Percentiles rank a stretch among this genome's conserved stretches.
Evolutionary conservation across 2,329 filamentous ascomycete species (phyloP).

Genomic region (Onygenales sp.): DNA sequence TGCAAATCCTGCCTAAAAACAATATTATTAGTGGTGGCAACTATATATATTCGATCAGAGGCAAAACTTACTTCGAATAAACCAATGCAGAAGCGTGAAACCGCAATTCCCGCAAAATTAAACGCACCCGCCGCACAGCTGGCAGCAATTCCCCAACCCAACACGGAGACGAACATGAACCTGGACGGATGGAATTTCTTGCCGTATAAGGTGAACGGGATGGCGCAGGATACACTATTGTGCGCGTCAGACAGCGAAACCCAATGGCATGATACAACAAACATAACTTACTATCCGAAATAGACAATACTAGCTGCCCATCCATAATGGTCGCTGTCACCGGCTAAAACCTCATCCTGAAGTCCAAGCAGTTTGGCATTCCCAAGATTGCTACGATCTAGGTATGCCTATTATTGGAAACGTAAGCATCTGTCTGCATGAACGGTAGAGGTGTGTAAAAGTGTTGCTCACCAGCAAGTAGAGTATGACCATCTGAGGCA

Average conservation of each 20-base stretch:
- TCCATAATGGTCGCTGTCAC: conserved; percentile 7
- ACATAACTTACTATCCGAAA: conserved; percentile 10
- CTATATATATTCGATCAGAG: neutral
- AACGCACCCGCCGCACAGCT: conserved; percentile 43
- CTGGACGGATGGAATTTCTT: conserved; percentile 10
- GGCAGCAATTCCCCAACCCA: conserved; percentile 47
- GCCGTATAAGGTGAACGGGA: conserved; percentile 10
- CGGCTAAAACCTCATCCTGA: conserved; percentile 6
- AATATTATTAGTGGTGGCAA: conserved; percentile 13
- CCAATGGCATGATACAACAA: neutral
- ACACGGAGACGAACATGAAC: conserved; percentile 10
- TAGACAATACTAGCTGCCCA: conserved; percentile 13
- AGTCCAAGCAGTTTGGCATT: conserved; percentile 11
- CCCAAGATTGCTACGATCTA: conserved; percentile 11
- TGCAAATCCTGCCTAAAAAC: conserved; percentile 45
- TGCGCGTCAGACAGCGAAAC: neutral
- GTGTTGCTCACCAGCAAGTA: conserved; percentile 7
- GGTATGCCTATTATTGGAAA: conserved; percentile 7
- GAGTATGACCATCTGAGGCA: conserved; percentile 10
- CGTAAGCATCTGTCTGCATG: neutral
- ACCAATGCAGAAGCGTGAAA: conserved; percentile 49
- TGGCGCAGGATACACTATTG: conserved; percentile 8
- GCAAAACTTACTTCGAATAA: conserved; percentile 38
- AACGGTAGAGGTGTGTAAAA: neutral
- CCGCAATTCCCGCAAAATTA: conserved; percentile 45